Evolutionary conservation across 495 filamentous ascomycete species (phyloP).

Genomic region (Lophiostoma macrostomum): DNA sequence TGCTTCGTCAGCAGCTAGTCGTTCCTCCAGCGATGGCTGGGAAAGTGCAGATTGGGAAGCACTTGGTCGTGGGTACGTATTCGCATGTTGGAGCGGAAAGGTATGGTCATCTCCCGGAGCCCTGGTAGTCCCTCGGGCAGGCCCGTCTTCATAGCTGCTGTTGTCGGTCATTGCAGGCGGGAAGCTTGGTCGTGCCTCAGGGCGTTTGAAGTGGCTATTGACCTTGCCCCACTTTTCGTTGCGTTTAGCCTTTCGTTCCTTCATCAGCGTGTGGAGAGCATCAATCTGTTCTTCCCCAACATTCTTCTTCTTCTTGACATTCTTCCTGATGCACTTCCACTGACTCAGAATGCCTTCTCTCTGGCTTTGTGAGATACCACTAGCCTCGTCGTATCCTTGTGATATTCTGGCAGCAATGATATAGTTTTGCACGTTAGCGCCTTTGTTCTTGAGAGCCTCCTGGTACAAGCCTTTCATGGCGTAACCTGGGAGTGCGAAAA

Average conservation of each 20-base stretch:
- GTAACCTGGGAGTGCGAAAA: constrained; percentile 35
- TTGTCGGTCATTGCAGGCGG: constrained; percentile 11
- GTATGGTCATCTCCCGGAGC: neutral
- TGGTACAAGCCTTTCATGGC: constrained; percentile 61
- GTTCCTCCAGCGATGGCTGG: neutral
- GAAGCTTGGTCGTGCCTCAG: constrained; percentile 16
- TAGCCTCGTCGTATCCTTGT: constrained; percentile 66
- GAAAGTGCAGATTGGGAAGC: neutral
- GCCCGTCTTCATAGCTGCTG: constrained; percentile 15
- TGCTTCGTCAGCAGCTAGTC: constrained; percentile 20
- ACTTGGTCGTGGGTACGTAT: constrained; percentile 10
- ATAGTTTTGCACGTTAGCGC: constrained; percentile 63
- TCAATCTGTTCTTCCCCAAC: constrained; percentile 46
- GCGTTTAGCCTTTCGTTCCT: constrained; percentile 39
- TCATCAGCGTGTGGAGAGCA: constrained; percentile 34
- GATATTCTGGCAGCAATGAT: constrained; percentile 68
- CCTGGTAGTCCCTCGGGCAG: neutral
- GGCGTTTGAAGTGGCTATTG: constrained; percentile 2
- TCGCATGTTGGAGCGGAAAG: constrained; percentile 14
- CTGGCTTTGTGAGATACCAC: constrained; percentile 49
- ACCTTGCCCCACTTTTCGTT: constrained; percentile 20
- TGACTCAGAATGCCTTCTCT: constrained; percentile 53
- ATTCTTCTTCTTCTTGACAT: constrained; percentile 55
- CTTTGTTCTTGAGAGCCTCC: constrained; percentile 62
- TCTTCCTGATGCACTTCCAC: constrained; percentile 54